Evolutionary conservation across 495 filamentous ascomycete genomes (phyloP).

Genomic region (Aspergillus avenaceus): DNA sequence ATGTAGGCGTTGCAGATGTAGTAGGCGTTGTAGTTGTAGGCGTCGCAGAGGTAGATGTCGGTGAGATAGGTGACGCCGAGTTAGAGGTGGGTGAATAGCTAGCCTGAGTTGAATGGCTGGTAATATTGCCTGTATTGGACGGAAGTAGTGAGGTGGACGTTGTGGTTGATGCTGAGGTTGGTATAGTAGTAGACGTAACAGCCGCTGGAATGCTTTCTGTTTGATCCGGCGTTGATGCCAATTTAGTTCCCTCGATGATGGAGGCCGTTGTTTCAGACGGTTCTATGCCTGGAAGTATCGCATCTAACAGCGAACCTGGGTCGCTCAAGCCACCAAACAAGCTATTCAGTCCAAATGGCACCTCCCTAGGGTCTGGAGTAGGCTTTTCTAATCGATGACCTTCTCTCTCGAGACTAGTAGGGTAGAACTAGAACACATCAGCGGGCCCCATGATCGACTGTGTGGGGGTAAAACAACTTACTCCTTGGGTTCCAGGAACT

Average conservation of each 20-base stretch:
- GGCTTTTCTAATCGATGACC: constrained; percentile 34
- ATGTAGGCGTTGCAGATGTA: too few relatives aligned
- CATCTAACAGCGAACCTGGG: constrained; percentile 17
- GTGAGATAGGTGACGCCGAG: not conserved
- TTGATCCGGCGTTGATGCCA: too few relatives aligned
- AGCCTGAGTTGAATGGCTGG: not conserved
- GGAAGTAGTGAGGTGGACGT: not conserved
- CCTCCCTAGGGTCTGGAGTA: constrained; percentile 22
- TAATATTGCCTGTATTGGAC: not conserved
- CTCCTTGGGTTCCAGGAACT: constrained; percentile 25
- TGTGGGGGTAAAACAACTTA: constrained; percentile 15
- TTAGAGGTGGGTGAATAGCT: not conserved
- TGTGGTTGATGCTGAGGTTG: not conserved
- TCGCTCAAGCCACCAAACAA: constrained; percentile 23
- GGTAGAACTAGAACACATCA: constrained; percentile 27
- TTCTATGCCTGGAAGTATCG: constrained; percentile 7
- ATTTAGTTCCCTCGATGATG: not conserved
- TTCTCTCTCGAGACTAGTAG: constrained; percentile 35
- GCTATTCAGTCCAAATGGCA: constrained; percentile 9
- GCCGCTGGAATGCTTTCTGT: not conserved
- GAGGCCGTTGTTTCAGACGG: not conserved
- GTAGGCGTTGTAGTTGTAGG: too few relatives aligned
- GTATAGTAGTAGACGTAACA: not conserved
- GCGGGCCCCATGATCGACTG: not conserved
- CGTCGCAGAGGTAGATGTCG: too few relatives aligned